Evolutionary conservation across 768 basidiomycete species (phyloP).

Genomic region (Russula abietina): DNA sequence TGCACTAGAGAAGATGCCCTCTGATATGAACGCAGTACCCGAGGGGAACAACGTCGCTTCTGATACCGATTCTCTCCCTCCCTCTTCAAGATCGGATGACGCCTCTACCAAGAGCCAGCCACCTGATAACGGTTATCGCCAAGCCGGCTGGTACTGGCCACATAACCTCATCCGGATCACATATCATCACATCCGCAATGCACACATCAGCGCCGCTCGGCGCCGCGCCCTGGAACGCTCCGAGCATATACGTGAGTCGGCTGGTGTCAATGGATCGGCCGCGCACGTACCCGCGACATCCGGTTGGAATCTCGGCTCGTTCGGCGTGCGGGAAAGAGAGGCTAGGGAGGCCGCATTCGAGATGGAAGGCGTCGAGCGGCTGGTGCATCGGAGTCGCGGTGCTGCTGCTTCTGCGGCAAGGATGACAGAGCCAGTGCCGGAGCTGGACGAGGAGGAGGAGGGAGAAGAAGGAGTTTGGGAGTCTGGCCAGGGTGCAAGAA

Average conservation of each 20-base stretch:
- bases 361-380: conserved; percentile 18
- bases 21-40: background rate
- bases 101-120: background rate
- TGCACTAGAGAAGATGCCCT: background rate
- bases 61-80: conserved; percentile 21
- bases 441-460: too few species aligned
- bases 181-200: too few species aligned
- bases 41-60: conserved; percentile 33
- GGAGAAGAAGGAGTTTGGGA: background rate
- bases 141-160: conserved; percentile 1
- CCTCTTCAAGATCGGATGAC: background rate
- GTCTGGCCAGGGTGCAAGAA: conserved; percentile 17
- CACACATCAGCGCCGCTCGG: too few species aligned
- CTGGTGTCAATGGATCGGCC: conserved; percentile 34
- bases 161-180: conserved; percentile 36
- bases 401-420: conserved; percentile 16
- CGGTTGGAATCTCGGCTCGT: conserved; percentile 75
- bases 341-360: conserved; percentile 30
- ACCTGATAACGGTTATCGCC: too few species aligned
- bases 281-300: conserved; percentile 28
- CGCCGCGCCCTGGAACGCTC: conserved; percentile 64
- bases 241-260: conserved; percentile 59
- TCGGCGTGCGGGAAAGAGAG: conserved; percentile 42
- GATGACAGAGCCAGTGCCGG: conserved; percentile 27
- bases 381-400: background rate